Evolutionary conservation across 176 grass and related monocot species (phyloP), one percentile per base, ranked within the genome.

Genomic region (Oryza glaberrima): DNA sequence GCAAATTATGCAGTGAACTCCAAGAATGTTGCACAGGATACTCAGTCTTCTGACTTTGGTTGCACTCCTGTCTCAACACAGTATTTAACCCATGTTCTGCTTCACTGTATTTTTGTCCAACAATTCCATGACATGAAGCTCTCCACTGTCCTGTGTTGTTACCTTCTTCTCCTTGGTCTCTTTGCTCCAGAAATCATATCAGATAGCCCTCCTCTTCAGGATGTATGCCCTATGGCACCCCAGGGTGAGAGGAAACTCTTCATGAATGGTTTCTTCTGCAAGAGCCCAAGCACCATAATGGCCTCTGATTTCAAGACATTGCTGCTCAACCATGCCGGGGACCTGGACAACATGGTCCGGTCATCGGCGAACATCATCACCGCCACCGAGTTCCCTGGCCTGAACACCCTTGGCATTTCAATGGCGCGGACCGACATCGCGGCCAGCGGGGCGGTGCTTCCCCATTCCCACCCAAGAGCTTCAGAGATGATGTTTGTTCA

Each of bases 191-290:
- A 69, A 70, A 35, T 12, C 32, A 16, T 74, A 6, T 85, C 83
- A 67, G 89, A 91, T 26, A 72, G 52, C 13, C 43, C 64, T 77
- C 77, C 89, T 73, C 86, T 91, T 19, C 89, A 89, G 70, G 92
- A 94, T 81, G 20, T 86, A 41, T 91, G 86, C 67, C 89, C 92
- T 34, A 89, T 70, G 83, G 89, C 83, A 17, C 83, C 86, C 13
- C 72, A 78, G 69, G 26, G 25, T 26, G 85, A 86, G 30, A 70
- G 49, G 26, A 88, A 86, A 26, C 65, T 88, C 44, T 88, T 81
- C 92, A 83, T 90, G 85, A 88, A 90, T 46, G 88, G 88, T 44
- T 88, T 81, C 86, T 56, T 68, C 74, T 94, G 88, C 83, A 94
- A 94, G 66, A 68, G 77, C 28, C 85, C 85, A 25, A 88, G 36